These are phyloP conservation scores for Mrakia frigida DNA, from an alignment of 768 basidiomycete species.

Conservation along the genomic window DNA sequence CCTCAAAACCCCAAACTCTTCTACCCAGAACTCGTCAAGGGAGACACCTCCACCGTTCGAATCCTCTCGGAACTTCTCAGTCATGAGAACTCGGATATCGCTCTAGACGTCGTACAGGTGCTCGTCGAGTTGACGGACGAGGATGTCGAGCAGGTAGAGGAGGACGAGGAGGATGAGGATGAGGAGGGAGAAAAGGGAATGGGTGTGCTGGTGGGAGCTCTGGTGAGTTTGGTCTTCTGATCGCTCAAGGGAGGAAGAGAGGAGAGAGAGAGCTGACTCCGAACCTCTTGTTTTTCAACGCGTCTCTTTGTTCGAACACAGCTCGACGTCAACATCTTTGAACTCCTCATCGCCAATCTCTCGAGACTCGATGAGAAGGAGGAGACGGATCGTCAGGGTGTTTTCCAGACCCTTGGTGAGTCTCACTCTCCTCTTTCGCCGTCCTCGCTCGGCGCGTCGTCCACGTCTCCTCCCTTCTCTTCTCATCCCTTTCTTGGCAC, in stretches of 20 bases:
- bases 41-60: constrained; percentile 57
- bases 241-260: too few relatives aligned
- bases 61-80: constrained; percentile 77
- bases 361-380: constrained; percentile 81
- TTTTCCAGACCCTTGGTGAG: constrained; percentile 85
- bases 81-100: constrained; percentile 95
- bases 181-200: constrained; percentile 57
- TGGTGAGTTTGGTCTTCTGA: constrained; percentile 54
- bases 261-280: background rate
- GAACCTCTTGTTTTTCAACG: constrained; percentile 25
- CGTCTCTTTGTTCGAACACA: constrained; percentile 40
- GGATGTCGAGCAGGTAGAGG: constrained; percentile 75
- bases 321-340: constrained; percentile 77
- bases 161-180: constrained; percentile 60
- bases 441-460: background rate
- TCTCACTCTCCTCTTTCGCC: background rate
- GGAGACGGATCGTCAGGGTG: constrained; percentile 83
- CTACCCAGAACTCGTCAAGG: constrained; percentile 78
- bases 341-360: constrained; percentile 84
- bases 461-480: background rate
- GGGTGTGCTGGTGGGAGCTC: constrained; percentile 57
- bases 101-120: constrained; percentile 88
- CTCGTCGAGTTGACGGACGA: constrained; percentile 94
- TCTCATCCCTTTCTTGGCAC: background rate
- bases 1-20: constrained; percentile 67